Percentiles rank a stretch among this genome's conserved stretches.
Evolutionary conservation across 2,329 filamentous ascomycete genomes (phyloP).

Genomic region (Colletotrichum spinosum): DNA sequence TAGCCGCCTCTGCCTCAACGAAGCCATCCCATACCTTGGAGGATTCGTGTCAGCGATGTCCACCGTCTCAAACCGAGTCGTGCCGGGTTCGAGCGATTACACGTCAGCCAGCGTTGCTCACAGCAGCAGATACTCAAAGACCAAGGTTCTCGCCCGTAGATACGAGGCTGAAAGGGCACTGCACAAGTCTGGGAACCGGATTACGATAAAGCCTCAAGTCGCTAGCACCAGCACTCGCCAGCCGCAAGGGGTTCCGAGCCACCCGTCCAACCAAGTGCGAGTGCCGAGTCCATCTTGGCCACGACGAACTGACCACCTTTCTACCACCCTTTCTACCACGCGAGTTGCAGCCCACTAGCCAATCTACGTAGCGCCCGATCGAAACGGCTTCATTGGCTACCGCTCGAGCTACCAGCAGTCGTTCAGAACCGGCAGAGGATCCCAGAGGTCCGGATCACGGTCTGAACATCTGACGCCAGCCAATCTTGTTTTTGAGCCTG

Average conservation of each 20-base stretch:
- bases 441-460: conserved; percentile 25
- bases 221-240: conserved; percentile 4
- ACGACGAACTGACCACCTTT: background rate
- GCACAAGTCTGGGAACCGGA: conserved; percentile 1
- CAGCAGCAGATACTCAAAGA: no score
- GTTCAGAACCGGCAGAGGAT: conserved; percentile 2
- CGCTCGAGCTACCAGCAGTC: background rate
- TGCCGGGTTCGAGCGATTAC: background rate
- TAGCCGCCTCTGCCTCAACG: no score
- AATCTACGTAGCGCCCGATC: conserved; percentile 22
- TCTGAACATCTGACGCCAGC: conserved; percentile 24
- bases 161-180: background rate
- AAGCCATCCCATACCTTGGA: no score
- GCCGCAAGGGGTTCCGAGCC: conserved; percentile 11
- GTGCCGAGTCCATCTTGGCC: background rate
- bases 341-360: conserved; percentile 12
- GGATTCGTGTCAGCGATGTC: conserved; percentile 8
- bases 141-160: background rate
- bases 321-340: conserved; percentile 7
- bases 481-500: no score
- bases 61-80: background rate
- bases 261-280: conserved; percentile 22
- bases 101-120: background rate
- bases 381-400: conserved; percentile 6
- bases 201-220: conserved; percentile 11